Evolutionary conservation across 805 yeast genomes (phyloP).

Genomic region (Barnettozyma populi): DNA sequence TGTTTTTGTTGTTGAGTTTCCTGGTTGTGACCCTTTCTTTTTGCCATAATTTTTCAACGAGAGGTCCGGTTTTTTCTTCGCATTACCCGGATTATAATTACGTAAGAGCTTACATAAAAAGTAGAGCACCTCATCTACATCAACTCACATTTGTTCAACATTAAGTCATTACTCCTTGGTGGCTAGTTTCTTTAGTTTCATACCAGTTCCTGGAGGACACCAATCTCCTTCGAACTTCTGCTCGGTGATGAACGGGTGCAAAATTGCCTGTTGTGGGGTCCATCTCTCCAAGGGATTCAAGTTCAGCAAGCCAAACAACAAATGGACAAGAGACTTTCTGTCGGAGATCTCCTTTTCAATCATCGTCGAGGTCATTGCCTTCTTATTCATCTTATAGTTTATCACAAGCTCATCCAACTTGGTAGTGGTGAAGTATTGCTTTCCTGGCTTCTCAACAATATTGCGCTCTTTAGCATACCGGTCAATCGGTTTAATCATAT

Average conservation of each 20-base stretch:
- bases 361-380: slow-evolving; percentile 40
- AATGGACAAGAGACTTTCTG: slow-evolving; percentile 67
- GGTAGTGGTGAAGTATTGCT: slow-evolving; percentile 69
- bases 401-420: slow-evolving; percentile 67
- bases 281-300: slow-evolving; percentile 91
- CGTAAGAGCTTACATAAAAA: too few species aligned
- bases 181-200: slow-evolving; percentile 4
- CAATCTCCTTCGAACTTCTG: slow-evolving; percentile 47
- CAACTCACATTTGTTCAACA: too few species aligned
- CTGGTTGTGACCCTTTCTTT: not conserved
- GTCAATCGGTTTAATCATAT: slow-evolving; percentile 35
- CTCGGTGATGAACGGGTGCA: slow-evolving; percentile 84
- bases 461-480: slow-evolving; percentile 48
- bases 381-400: slow-evolving; percentile 65
- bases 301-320: slow-evolving; percentile 70
- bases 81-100: not conserved
- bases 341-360: slow-evolving; percentile 70
- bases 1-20: not conserved
- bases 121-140: too few species aligned
- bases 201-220: slow-evolving; percentile 42
- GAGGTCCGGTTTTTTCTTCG: not conserved
- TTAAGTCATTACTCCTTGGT: not conserved
- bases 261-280: slow-evolving; percentile 92
- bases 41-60: not conserved
- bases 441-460: slow-evolving; percentile 67